Evolutionary conservation across 495 filamentous ascomycete genomes (phyloP), one percentile per base, ranked within the genome.

Genomic region (Trichocladium uniseriatum): DNA sequence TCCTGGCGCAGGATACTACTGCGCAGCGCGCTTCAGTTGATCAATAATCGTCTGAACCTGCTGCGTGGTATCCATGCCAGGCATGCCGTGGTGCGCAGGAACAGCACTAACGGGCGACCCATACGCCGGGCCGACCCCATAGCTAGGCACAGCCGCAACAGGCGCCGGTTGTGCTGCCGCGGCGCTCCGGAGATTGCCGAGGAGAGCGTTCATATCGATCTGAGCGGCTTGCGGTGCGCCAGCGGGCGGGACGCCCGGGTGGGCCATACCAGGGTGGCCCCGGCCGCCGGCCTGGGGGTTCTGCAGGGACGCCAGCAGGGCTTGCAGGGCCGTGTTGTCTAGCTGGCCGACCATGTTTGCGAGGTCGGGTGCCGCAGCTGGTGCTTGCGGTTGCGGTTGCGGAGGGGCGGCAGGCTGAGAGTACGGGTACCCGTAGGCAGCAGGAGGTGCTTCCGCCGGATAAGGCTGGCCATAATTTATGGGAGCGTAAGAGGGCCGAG

Each of bases 261-360:
- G 28, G 5, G 19, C 21, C 31, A 32, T 32, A 10, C 9, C 31
- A 10, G 31, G 9, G 10, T 32, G 31, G 31, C 31, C 7, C 4
- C 11, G 13, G 4, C 31, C 13, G 31, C 31, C 16, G 38, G 39
- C 47, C 64, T 67, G 55, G 69, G 73, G 74, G n/a, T 71, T 64
- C 16, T 78, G 72, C 35, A 86, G 68, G 6, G 78, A 77, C 3
- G 79, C 79, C 15, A 95, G 58, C 15, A 95, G 77, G 24, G 80
- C 81, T 57, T 89, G 83, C 3, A 95, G 69, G 7, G 80, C 77
- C 13, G 79, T 71, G 20, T 83, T 78, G 56, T 95, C 86, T 13
- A 95, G 69, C 27, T 79, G 51, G 3, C 59, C 73, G 19, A 84
- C 71, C 27, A 83, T 54, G 45, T 69, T 75, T 11, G 75, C 70